These are phyloP conservation scores for Rhodotorula sp. DNA, from an alignment of 1,284 basidiomycete genomes.

Conservation along the genomic window DNA sequence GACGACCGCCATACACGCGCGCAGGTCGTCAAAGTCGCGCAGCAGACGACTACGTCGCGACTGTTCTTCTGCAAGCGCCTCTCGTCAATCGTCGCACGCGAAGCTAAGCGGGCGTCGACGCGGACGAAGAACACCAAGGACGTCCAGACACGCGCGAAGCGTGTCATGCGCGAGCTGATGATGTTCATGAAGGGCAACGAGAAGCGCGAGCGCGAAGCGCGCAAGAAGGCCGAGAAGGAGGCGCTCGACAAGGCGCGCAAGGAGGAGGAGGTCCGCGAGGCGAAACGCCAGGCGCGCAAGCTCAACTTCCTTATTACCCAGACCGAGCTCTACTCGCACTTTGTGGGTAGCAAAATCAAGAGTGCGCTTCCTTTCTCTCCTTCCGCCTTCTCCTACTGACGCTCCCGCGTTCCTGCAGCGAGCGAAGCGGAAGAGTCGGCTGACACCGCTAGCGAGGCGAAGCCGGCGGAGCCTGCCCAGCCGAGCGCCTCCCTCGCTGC, in stretches of 20 bases:
- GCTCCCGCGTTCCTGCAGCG: constrained; percentile 57
- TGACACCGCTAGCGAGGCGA: constrained; percentile 54
- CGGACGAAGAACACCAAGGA: constrained; percentile 85
- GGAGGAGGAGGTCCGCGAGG: constrained; percentile 96
- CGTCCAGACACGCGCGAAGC: constrained; percentile 79
- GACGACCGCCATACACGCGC: neutral
- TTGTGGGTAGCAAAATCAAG: constrained; percentile 97
- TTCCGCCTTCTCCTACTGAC: neutral
- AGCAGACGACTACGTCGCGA: constrained; percentile 30
- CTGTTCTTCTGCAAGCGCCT: constrained; percentile 45
- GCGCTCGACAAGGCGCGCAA: constrained; percentile 83
- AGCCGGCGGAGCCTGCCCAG: constrained; percentile 37
- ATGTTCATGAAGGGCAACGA: constrained; percentile 98
- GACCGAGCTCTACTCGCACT: constrained; percentile 98
- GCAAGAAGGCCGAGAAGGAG: constrained; percentile 92
- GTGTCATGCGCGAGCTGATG: constrained; percentile 81
- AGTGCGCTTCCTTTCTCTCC: constrained; percentile 61
- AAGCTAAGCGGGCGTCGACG: constrained; percentile 59
- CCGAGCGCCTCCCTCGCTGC: constrained; percentile 24
- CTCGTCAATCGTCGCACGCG: constrained; percentile 42
- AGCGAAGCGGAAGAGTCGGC: constrained; percentile 82
- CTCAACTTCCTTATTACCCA: constrained; percentile 99
- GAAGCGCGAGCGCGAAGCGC: constrained; percentile 88
- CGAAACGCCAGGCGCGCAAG: constrained; percentile 91
- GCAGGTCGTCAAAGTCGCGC: constrained; percentile 33